Base-by-base conservation (phyloP, 768 basidiomycete species). In the Trametes maxima region DNA sequence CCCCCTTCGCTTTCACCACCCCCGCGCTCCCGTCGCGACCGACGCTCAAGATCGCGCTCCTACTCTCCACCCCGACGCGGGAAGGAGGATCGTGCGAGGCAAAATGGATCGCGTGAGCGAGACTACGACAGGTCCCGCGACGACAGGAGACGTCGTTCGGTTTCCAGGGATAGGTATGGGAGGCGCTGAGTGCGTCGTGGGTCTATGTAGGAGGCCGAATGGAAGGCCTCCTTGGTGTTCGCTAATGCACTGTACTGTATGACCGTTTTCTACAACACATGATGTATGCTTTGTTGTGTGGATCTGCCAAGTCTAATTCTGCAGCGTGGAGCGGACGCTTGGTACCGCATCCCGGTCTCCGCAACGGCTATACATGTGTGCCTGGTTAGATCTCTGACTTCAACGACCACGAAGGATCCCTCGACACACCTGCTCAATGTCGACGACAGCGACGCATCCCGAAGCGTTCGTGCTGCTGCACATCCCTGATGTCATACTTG, bases 381-480 rank as follows among this genome's bases (percentile, higher is more conserved):
- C n/a, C 14, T 42, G 3, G 40, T 21, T 42, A 10, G 7, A 36
- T 22, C 44, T 37, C 21, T 24, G 4, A 37, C 13, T 25, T 39
- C 47, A 50, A 7, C 56, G 24, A 28, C 35, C 43, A 2, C 37
- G 6, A 16, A 16, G 13, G 36, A 6, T 11, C 17, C n/a, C 11
- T 8, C 22, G 2, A 5, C 22, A 21, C n/a, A 6, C 8, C 13
- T 33, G 4, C n/a, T 19, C 33, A 21, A 43, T 50, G 47, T 50
- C 57, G n/a, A 33, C 57, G 19, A 42, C 57, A 22, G 45, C 39
- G 49, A 63, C 62, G 21, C 65, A 68, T n/a, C 57, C 64, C 1
- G 61, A 57, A 42, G 80, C 86, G 59, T 87, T 86, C 70, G 69
- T 81, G 22, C 79, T 89, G 21, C 73, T 88, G 51, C 80, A 73